Conservation (phyloP, 1,139 yeast genomes). For the Zygosaccharomyces sapae region DNA sequence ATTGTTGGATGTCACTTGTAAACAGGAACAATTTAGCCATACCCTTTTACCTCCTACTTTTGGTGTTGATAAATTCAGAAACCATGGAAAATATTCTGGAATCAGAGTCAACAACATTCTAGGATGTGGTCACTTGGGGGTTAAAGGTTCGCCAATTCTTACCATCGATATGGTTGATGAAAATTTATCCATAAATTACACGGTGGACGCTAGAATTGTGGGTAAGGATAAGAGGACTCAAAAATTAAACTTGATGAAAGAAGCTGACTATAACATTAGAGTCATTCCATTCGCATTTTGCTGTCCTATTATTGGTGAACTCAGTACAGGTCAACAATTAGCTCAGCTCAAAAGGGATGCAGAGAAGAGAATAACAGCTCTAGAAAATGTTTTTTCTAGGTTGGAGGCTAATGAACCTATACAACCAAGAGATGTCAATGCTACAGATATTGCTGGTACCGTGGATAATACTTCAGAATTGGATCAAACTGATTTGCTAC, state of each 20-base stretch:
- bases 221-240: constrained; percentile 25
- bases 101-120: constrained; percentile 33
- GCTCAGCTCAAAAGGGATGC: constrained; percentile 17
- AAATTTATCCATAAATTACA: constrained; percentile 32
- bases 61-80: constrained; percentile 48
- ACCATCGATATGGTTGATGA: constrained; percentile 37
- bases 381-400: constrained; percentile 21
- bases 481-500: constrained; percentile 21
- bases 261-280: constrained; percentile 34
- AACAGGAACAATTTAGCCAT: constrained; percentile 50
- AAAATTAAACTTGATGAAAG: constrained; percentile 26
- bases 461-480: constrained; percentile 17
- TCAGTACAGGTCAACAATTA: constrained; percentile 19
- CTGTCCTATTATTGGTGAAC: constrained; percentile 24
- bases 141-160: constrained; percentile 39
- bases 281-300: constrained; percentile 38
- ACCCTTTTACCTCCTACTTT: constrained; percentile 59
- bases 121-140: constrained; percentile 41
- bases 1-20: constrained; percentile 54
- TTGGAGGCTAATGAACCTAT: constrained; percentile 21
- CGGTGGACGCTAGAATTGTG: constrained; percentile 33
- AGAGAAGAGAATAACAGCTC: constrained; percentile 22
- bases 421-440: constrained; percentile 19
- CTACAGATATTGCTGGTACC: constrained; percentile 26
- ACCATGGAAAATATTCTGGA: constrained; percentile 34